A percentile compares a stretch with the other conserved stretches of the same genome.
Conservation (phyloP, 257 asterid genomes). For the Lithospermum erythrorhizon region DNA sequence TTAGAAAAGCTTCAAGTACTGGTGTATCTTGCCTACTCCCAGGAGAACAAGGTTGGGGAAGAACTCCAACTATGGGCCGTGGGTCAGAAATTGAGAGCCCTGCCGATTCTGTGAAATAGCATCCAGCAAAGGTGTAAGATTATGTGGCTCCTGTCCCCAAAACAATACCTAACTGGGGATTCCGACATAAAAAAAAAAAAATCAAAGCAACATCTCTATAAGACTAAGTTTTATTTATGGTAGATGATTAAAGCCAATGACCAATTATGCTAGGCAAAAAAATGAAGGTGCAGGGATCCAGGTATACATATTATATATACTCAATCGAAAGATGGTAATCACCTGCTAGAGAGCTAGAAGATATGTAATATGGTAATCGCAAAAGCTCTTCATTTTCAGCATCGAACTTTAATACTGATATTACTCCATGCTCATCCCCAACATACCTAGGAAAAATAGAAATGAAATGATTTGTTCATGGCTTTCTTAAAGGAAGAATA, state of each 20-base stretch:
- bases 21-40: conserved; percentile 71
- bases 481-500: conserved; percentile 13
- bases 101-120: conserved; percentile 42
- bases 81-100: conserved; percentile 36
- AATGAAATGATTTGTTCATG: conserved; percentile 2
- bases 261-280: neutral
- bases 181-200: neutral
- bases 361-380: conserved; percentile 51
- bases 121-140: conserved; percentile 6
- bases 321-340: conserved; percentile 7
- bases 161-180: neutral
- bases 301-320: neutral
- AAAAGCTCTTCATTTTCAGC: conserved; percentile 38
- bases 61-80: conserved; percentile 73
- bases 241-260: neutral
- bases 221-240: neutral
- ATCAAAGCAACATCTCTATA: neutral
- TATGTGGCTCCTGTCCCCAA: neutral
- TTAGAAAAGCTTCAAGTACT: conserved; percentile 14
- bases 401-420: conserved; percentile 60
- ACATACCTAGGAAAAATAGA: conserved; percentile 43
- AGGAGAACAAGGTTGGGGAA: conserved; percentile 70
- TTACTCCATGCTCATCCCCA: conserved; percentile 75
- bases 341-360: conserved; percentile 61
- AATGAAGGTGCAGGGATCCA: neutral